Base-by-base conservation (phyloP, 306 rosid genomes). In the Luffa aegyptiaca region DNA sequence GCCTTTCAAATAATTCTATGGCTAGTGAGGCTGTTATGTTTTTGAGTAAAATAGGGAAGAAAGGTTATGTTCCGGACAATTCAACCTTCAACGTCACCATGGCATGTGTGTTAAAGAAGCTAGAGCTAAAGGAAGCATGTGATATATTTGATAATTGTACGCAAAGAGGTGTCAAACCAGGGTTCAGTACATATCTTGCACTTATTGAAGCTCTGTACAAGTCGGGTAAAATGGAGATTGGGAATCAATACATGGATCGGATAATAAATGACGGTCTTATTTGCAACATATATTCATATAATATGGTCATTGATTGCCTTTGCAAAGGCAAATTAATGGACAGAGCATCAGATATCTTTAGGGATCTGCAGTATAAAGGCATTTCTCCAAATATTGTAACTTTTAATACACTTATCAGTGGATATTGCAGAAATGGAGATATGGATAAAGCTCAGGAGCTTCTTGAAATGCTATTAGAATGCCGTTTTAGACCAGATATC, bases 331-430 rank as follows among this genome's bases (percentile, higher is more conserved):
- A 84, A 66, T 55, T 86, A 90, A 84, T 88, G 86, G 92, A 88
- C 53, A 87, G 80, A 55, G 96, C 98, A 37, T 85, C 79, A 44
- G 85, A 86, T 73, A 77, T 84, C 74, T 92, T 90, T 71, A 77
- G 66, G 35, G 84, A 88, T 64, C 90, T 94, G 93, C 88, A 69
- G 78, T 59, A 41, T 79, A 85, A 76, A 44, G 94, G 95, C 14
- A 84, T 88, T 71, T 70, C 79, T 80, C 98, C 97, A 10, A 92
- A 83, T 87, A 89, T 92, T 81, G 92, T 94, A 58, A 94, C 98
- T 74, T 88, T 87, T 72, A 94, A 92, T 83, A 94, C 93, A 44
- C 93, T 92, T 83, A 88, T 94, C 70, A 46, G 86, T 63, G 96
- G 96, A 48, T 81, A 85, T 87, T 87, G 96, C 89, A 92, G 86